A percentile compares a stretch with the other conserved stretches of the same genome.
These are phyloP conservation scores for Amoebophrya sp. DNA, from an alignment of 169 alveolate genomes.

Conservation along the genomic window DNA sequence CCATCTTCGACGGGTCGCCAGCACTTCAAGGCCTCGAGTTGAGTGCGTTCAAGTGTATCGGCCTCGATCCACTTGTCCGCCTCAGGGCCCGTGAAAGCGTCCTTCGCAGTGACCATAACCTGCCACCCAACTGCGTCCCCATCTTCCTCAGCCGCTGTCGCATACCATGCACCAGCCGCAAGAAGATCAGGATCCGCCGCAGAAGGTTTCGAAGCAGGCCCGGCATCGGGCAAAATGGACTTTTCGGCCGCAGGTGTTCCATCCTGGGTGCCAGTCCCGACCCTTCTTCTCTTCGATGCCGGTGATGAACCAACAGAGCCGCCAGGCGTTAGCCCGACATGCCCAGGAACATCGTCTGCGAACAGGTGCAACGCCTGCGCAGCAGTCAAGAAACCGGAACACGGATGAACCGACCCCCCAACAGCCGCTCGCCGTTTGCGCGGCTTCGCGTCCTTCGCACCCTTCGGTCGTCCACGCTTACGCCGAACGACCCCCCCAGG, in stretches of 20 bases:
- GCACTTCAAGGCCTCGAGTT: not conserved
- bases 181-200: no score
- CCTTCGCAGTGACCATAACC: not conserved
- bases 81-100: not conserved
- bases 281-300: not conserved
- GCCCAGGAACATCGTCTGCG: not conserved
- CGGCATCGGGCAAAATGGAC: no score
- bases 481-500: no score
- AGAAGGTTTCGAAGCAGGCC: no score
- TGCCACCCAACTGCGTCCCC: not conserved
- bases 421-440: no score
- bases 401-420: no score
- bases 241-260: not conserved
- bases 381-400: not conserved
- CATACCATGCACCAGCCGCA: no score
- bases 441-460: no score
- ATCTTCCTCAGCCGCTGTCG: no score
- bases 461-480: no score
- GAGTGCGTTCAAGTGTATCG: not conserved
- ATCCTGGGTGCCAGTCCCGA: not conserved
- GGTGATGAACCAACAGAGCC: no score
- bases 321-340: not conserved
- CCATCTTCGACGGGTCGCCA: not conserved
- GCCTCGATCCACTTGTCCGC: not conserved
- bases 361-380: not conserved